Evolutionary conservation across 148 eudicot species (phyloP).

Genomic region (Talinum fruticosum): DNA sequence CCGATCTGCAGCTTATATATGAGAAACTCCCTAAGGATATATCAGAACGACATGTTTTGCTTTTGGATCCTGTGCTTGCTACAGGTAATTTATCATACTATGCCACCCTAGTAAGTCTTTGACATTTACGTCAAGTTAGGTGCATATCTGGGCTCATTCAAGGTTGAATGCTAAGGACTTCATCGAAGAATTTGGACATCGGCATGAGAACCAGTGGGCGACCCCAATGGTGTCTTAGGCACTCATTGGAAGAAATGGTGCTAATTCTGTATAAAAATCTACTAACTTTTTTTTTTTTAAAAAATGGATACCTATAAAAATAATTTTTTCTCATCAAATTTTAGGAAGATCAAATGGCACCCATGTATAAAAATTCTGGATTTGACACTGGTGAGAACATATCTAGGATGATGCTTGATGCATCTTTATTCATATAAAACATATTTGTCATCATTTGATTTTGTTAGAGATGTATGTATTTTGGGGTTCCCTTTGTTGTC

Average conservation of each 20-base stretch:
- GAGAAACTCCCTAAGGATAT: conserved; percentile 93
- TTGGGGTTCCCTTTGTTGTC: conserved; percentile 2
- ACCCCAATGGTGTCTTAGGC: no score
- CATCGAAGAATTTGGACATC: neutral
- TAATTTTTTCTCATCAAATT: no score
- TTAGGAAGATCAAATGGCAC: no score
- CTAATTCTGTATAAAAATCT: no score
- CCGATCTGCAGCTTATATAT: conserved; percentile 73
- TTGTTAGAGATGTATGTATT: neutral
- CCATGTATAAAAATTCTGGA: no score
- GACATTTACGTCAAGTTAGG: no score
- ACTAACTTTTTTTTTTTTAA: no score
- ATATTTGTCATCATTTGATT: neutral
- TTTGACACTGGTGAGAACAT: neutral
- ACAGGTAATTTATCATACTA: conserved; percentile 50
- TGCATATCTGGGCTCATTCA: no score
- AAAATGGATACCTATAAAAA: no score
- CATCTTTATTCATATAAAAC: neutral
- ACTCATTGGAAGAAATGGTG: no score
- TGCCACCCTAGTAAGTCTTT: neutral
- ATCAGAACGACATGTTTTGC: conserved; percentile 90
- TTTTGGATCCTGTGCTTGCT: conserved; percentile 93
- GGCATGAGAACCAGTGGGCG: neutral
- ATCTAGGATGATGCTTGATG: neutral
- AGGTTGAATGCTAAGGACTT: neutral